A percentile compares a stretch with the other conserved stretches of the same genome.
Conservation (phyloP, 2,329 filamentous ascomycete species). For the Aureobasidium sp. region DNA sequence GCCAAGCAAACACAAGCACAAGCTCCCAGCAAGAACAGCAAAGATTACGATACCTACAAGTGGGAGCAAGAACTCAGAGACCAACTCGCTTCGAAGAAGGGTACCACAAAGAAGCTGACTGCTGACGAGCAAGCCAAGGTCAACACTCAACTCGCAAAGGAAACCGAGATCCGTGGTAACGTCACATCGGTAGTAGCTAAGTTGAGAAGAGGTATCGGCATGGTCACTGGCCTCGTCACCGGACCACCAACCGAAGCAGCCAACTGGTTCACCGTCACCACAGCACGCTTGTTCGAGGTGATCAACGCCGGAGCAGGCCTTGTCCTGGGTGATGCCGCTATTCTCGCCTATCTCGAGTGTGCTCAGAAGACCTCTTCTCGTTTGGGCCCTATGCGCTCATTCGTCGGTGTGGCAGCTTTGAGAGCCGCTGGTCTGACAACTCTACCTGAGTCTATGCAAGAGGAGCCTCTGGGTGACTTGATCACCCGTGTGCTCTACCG, state of each 20-base stretch:
- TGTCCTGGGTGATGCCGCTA: slow-evolving; percentile 70
- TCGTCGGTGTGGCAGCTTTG: slow-evolving; percentile 80
- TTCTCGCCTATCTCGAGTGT: slow-evolving; percentile 70
- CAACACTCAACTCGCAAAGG: slow-evolving; percentile 82
- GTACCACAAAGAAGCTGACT: slow-evolving; percentile 81
- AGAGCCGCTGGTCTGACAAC: slow-evolving; percentile 67
- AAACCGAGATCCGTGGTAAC: slow-evolving; percentile 66
- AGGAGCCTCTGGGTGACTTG: slow-evolving; percentile 72
- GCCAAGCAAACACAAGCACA: slow-evolving; percentile 66
- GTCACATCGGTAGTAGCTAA: slow-evolving; percentile 61
- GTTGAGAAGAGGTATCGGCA: slow-evolving; percentile 73
- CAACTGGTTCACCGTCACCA: slow-evolving; percentile 77
- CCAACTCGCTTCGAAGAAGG: slow-evolving; percentile 88
- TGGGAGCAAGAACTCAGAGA: slow-evolving; percentile 91
- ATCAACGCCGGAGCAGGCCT: slow-evolving; percentile 75
- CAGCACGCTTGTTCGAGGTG: slow-evolving; percentile 61
- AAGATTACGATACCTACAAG: slow-evolving; percentile 91
- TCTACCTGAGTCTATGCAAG: slow-evolving; percentile 60
- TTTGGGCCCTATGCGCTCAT: slow-evolving; percentile 67
- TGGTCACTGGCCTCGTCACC: slow-evolving; percentile 71
- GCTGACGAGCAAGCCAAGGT: slow-evolving; percentile 84
- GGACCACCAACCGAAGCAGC: slow-evolving; percentile 85
- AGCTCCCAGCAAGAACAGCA: slow-evolving; percentile 76
- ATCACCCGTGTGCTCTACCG: slow-evolving; percentile 86
- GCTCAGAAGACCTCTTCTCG: slow-evolving; percentile 65